phyloP scores from a whole-genome alignment of 2,329 filamentous ascomycete genomes.

The Beauveria scarabaeidicola region DNA sequence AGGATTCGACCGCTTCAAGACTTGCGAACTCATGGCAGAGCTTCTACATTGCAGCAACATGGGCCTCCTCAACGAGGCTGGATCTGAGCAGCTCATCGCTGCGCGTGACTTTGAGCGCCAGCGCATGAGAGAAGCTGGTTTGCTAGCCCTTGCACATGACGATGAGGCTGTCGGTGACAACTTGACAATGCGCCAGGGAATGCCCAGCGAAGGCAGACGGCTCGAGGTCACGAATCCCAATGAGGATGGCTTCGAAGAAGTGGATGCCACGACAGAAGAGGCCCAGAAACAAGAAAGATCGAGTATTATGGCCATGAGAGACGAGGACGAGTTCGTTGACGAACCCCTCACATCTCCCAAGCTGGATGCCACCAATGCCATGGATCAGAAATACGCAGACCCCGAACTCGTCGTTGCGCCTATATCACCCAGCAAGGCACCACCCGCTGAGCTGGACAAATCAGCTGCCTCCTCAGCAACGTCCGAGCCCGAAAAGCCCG shows the following conservation, averaged over 20 bases:
- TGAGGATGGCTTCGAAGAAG: slow-evolving; percentile 91
- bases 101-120: slow-evolving; percentile 75
- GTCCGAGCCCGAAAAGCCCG: not conserved
- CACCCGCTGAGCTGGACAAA: slow-evolving; percentile 19
- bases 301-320: slow-evolving; percentile 27
- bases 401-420: slow-evolving; percentile 49
- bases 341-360: slow-evolving; percentile 64
- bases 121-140: slow-evolving; percentile 67
- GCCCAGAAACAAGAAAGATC: slow-evolving; percentile 2
- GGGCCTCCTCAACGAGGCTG: slow-evolving; percentile 85
- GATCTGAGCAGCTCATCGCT: slow-evolving; percentile 79
- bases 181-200: slow-evolving; percentile 48
- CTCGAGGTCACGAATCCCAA: slow-evolving; percentile 73
- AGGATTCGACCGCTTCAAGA: slow-evolving; percentile 97
- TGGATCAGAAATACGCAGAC: slow-evolving; percentile 44
- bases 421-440: slow-evolving; percentile 41
- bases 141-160: slow-evolving; percentile 41
- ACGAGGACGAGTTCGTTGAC: slow-evolving; percentile 69
- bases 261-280: slow-evolving; percentile 64
- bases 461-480: slow-evolving; percentile 3
- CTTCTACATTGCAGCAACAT: slow-evolving; percentile 97
- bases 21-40: slow-evolving; percentile 97
- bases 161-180: slow-evolving; percentile 44
- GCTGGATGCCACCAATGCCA: slow-evolving; percentile 51
- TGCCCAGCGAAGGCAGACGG: slow-evolving; percentile 55